These are phyloP conservation scores for Trypethelium eluteriae DNA, from an alignment of 495 filamentous ascomycete genomes.

Conservation along the genomic window DNA sequence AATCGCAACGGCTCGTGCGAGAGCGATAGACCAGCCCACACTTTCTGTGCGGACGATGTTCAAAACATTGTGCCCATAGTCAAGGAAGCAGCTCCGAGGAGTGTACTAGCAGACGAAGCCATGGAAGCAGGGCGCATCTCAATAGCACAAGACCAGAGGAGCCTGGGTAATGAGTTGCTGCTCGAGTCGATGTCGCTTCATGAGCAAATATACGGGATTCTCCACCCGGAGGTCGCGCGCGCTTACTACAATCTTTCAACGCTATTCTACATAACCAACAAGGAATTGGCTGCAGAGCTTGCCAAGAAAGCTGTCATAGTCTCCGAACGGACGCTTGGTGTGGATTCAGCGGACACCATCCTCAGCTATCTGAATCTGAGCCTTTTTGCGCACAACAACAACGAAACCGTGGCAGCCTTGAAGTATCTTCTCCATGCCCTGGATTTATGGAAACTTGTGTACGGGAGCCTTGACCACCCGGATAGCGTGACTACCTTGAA, in stretches of 20 bases:
- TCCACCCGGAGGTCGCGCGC: slow-evolving; percentile 93
- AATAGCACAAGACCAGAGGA: slow-evolving; percentile 87
- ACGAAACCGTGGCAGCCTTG: slow-evolving; percentile 77
- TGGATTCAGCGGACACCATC: slow-evolving; percentile 90
- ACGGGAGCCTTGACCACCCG: slow-evolving; percentile 77
- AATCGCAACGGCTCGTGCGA: slow-evolving; percentile 45
- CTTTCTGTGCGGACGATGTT: slow-evolving; percentile 78
- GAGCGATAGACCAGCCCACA: slow-evolving; percentile 46
- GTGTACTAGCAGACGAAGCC: slow-evolving; percentile 87
- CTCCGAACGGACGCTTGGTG: slow-evolving; percentile 84
- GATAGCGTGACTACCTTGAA: slow-evolving; percentile 98
- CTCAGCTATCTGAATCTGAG: slow-evolving; percentile 91
- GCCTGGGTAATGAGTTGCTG: slow-evolving; percentile 90
- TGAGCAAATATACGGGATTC: slow-evolving; percentile 96
- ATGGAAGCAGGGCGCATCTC: slow-evolving; percentile 92
- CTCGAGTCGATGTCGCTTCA: slow-evolving; percentile 92
- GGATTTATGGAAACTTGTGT: slow-evolving; percentile 94
- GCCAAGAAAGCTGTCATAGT: slow-evolving; percentile 95
- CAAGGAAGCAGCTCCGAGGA: slow-evolving; percentile 83
- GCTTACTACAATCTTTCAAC: slow-evolving; percentile 92
- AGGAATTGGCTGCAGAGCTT: slow-evolving; percentile 91
- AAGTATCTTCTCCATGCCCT: slow-evolving; percentile 85
- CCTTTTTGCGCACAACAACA: slow-evolving; percentile 86
- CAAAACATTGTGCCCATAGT: slow-evolving; percentile 85
- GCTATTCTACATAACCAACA: slow-evolving; percentile 89